Base-by-base conservation (phyloP, 164 flowering plant genomes). In the Chimonanthus salicifolius region DNA sequence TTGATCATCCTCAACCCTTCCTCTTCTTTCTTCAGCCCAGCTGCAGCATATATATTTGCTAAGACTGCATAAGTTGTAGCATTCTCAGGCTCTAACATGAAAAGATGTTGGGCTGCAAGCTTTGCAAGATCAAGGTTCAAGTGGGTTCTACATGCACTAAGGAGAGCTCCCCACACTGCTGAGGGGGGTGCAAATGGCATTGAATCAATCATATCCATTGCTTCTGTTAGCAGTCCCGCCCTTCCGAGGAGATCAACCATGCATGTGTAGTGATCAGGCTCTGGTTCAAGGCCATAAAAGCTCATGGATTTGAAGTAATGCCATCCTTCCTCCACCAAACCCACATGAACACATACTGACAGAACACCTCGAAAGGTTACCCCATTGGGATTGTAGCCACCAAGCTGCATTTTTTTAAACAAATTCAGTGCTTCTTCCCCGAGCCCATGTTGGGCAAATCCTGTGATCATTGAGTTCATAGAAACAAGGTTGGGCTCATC, bases 171-270 rank as follows among this genome's bases (percentile, higher is more conserved):
- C 98, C 97, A 94, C 49, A 90, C 79, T 66, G 91, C 97, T 3
- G 89, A 87, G 83, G 90, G 91, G 47, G 97, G 84, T 45, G 77
- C 48, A 75, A 94, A 90, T 51, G 97, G 95, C 94, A 92, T 92
- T 68, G 79, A 75, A 47, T 78, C 73, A 63, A 92, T 88, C 46
- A 88, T 69, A 43, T 75, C 78, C 16, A 20, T 44, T 72, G 84
- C 85, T 60, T 81, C 83, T 44, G 79, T 82, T 18, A 80, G 73
- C 72, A 80, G 72, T 54, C 84, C 87, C 45, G 85, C 82, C 76
- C 80, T 75, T 8, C 89, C 86, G 64, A 86, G 84, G 64, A 86
- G 85, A 76, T 86, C 87, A 77, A 84, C 85, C 84, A 86, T 77
- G 77, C 86, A 82, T 15, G 84, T 81, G 70, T 83, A 86, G 71